Evolutionary conservation across 148 eudicot species (phyloP).

Genomic region (Diospyros kaki): DNA sequence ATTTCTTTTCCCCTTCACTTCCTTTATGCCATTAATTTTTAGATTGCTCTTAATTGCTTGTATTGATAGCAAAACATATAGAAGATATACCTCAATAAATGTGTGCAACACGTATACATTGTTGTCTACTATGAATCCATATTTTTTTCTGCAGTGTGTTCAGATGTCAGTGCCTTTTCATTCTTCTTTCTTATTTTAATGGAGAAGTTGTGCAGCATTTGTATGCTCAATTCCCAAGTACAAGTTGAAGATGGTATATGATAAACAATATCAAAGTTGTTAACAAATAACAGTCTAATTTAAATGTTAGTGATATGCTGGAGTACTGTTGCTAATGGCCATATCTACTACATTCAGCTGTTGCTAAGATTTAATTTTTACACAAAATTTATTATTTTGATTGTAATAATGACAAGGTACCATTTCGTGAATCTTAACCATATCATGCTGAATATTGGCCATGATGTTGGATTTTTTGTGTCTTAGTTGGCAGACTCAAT

Average conservation of each 20-base stretch:
- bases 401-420: too few species aligned
- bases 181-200: background rate
- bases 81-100: background rate
- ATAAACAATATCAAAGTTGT: background rate
- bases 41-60: constrained; percentile 3
- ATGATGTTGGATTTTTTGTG: too few species aligned
- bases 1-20: background rate
- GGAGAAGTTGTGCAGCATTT: background rate
- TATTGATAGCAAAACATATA: background rate
- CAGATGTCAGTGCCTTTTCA: background rate
- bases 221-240: background rate
- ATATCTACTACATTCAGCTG: background rate
- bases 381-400: too few species aligned
- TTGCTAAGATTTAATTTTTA: background rate
- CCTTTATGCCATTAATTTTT: background rate
- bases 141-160: background rate
- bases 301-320: background rate
- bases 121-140: background rate
- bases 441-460: too few species aligned
- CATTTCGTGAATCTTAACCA: too few species aligned
- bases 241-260: background rate
- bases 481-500: too few species aligned
- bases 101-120: background rate
- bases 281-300: background rate
- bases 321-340: background rate